These are phyloP conservation scores for Ogataea glucozyma DNA, from an alignment of 805 yeast species.

Conservation along the genomic window DNA sequence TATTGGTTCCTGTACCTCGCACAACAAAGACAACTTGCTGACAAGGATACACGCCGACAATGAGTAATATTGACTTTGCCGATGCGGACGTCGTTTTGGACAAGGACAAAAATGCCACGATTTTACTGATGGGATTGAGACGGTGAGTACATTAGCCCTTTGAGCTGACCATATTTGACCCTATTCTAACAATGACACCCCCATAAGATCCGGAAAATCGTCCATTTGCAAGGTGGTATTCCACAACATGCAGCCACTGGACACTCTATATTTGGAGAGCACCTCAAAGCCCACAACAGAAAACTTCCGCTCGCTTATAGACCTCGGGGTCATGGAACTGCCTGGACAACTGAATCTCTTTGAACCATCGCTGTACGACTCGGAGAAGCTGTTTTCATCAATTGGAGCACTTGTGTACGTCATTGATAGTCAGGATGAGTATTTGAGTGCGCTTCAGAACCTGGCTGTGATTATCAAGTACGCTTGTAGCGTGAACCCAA, in stretches of 20 bases:
- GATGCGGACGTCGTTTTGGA: constrained; percentile 32
- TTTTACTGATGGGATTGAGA: constrained; percentile 84
- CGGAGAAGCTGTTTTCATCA: constrained; percentile 70
- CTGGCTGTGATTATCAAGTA: constrained; percentile 84
- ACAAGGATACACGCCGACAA: neutral
- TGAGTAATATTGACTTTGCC: constrained; percentile 18
- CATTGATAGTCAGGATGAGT: constrained; percentile 94
- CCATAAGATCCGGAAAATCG: constrained; percentile 84
- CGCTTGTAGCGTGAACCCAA: constrained; percentile 82
- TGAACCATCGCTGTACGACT: constrained; percentile 75
- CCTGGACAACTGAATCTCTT: constrained; percentile 93
- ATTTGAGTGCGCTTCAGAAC: constrained; percentile 85
- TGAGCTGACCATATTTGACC: neutral
- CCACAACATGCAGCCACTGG: constrained; percentile 94
- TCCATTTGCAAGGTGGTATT: constrained; percentile 95
- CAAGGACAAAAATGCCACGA: constrained; percentile 70
- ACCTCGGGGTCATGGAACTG: constrained; percentile 85
- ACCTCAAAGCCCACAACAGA: constrained; percentile 89
- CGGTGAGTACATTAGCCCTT: constrained; percentile 38
- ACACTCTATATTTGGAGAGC: constrained; percentile 85
- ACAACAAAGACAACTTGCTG: neutral
- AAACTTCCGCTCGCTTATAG: constrained; percentile 78
- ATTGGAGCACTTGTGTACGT: constrained; percentile 93
- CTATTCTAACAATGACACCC: constrained; percentile 11
- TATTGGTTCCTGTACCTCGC: neutral